A percentile compares a stretch with the other conserved stretches of the same genome.
These are phyloP conservation scores for Cytospora mali DNA, from an alignment of 2,329 filamentous ascomycete species.

Conservation along the genomic window DNA sequence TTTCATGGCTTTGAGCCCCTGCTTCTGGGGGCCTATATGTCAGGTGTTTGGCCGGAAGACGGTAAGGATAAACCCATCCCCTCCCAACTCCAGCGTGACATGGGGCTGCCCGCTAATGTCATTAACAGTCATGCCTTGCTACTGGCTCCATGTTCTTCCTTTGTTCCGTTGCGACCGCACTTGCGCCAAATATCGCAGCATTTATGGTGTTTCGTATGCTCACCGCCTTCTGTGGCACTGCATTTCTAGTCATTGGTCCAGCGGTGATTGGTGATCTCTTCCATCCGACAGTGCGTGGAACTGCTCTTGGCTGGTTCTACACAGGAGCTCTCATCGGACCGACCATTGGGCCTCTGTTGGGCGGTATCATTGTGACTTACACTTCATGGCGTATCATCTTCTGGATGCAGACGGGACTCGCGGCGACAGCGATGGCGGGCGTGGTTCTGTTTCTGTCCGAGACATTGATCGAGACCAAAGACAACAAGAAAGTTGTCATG, in stretches of 20 bases:
- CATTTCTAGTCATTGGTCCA: constrained; percentile 69
- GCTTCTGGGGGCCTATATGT: constrained; percentile 73
- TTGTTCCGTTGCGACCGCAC: constrained; percentile 71
- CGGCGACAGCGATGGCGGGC: constrained; percentile 59
- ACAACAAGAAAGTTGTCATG: constrained; percentile 34
- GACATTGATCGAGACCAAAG: constrained; percentile 54
- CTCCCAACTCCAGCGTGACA: not conserved
- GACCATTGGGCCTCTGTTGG: constrained; percentile 69
- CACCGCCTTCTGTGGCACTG: constrained; percentile 74
- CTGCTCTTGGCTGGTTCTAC: constrained; percentile 73
- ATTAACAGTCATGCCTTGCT: constrained; percentile 53
- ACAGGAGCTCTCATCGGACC: constrained; percentile 73
- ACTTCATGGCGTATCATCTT: constrained; percentile 74
- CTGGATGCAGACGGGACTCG: constrained; percentile 73
- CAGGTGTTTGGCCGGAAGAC: constrained; percentile 63
- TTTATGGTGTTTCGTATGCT: constrained; percentile 77
- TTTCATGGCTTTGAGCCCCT: constrained; percentile 71
- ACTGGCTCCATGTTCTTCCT: constrained; percentile 61
- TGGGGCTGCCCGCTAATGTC: constrained; percentile 31
- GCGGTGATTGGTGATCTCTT: constrained; percentile 56
- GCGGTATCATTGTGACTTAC: constrained; percentile 77
- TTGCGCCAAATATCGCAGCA: constrained; percentile 69
- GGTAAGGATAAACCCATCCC: constrained; percentile 45
- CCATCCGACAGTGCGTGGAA: constrained; percentile 68
- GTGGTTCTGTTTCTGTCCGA: constrained; percentile 71